Percentiles rank a stretch among this genome's conserved stretches.
These are phyloP conservation scores for Trichophyton schoenleinii DNA, from an alignment of 2,329 filamentous ascomycete species.

Conservation along the genomic window DNA sequence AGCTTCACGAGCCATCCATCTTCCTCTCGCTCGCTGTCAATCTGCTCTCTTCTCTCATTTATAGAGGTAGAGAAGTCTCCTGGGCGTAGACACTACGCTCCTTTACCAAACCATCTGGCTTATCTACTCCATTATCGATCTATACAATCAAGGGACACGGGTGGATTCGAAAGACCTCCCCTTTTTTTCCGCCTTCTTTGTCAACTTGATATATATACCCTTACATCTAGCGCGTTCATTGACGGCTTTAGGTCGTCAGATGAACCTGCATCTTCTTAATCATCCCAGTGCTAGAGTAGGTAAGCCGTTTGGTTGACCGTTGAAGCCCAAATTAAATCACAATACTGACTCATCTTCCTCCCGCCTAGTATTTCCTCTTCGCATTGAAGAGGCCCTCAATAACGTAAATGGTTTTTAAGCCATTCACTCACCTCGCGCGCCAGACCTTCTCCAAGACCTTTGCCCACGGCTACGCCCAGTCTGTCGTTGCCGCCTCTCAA, in stretches of 20 bases:
- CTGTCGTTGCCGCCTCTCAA: conserved; percentile 89
- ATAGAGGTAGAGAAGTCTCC: not conserved
- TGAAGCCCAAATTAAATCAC: conserved; percentile 10
- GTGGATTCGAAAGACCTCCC: not conserved
- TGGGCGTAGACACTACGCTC: not conserved
- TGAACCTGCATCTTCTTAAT: conserved; percentile 79
- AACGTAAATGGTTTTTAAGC: conserved; percentile 79
- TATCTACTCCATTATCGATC: not conserved
- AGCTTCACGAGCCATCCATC: not conserved
- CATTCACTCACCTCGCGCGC: conserved; percentile 74
- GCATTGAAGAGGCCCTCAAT: conserved; percentile 51
- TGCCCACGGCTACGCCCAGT: conserved; percentile 95
- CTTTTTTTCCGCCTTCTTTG: not conserved
- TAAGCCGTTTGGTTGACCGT: conserved; percentile 14
- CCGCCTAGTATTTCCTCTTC: conserved; percentile 42
- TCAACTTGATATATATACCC: not conserved
- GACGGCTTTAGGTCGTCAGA: conserved; percentile 84
- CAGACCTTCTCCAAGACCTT: conserved; percentile 95
- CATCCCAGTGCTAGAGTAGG: conserved; percentile 53
- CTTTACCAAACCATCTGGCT: not conserved
- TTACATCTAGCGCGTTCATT: conserved; percentile 66
- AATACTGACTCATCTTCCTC: not conserved
- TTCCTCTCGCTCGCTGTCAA: not conserved
- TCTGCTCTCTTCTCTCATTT: not conserved
- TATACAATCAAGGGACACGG: not conserved